Evolutionary conservation across 176 grass and related monocot genomes (phyloP).

Genomic region (Phoenix roebelenii): DNA sequence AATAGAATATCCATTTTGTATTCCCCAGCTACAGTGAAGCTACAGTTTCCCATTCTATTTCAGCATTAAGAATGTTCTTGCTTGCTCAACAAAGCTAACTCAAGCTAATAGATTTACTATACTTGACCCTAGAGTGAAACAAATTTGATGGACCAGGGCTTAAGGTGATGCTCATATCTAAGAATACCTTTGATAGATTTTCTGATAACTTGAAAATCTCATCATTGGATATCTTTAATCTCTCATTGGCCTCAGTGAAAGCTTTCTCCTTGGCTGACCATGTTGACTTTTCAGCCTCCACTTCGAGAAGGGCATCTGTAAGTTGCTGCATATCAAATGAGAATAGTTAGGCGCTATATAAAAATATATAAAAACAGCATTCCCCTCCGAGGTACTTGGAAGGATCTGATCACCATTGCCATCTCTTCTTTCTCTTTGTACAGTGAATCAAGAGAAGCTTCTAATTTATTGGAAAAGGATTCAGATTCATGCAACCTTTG

Average conservation of each 20-base stretch:
- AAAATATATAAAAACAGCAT: neutral
- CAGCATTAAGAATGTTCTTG: too few relatives aligned
- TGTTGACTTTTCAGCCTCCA: slow-evolving; percentile 67
- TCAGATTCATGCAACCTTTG: slow-evolving; percentile 46
- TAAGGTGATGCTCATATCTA: slow-evolving; percentile 1
- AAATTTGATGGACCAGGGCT: too few relatives aligned
- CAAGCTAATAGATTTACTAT: too few relatives aligned
- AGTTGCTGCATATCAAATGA: slow-evolving; percentile 53
- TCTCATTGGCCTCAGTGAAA: slow-evolving; percentile 38
- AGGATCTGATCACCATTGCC: slow-evolving; percentile 44
- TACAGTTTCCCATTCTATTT: too few relatives aligned
- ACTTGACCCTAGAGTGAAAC: too few relatives aligned
- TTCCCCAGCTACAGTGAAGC: too few relatives aligned
- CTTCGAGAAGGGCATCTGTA: slow-evolving; percentile 71
- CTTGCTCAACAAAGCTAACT: too few relatives aligned
- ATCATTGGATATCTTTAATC: slow-evolving; percentile 35
- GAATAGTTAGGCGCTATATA: too few relatives aligned
- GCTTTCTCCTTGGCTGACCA: slow-evolving; percentile 54
- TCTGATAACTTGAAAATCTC: slow-evolving; percentile 56
- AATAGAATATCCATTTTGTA: too few relatives aligned
- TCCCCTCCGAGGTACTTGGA: slow-evolving; percentile 8
- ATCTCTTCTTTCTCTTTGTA: slow-evolving; percentile 81
- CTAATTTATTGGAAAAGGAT: slow-evolving; percentile 31
- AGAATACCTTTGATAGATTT: slow-evolving; percentile 61
- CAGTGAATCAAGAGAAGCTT: slow-evolving; percentile 44